Conservation (phyloP, 2,329 filamentous ascomycete genomes). For the Colletotrichum sp. region DNA sequence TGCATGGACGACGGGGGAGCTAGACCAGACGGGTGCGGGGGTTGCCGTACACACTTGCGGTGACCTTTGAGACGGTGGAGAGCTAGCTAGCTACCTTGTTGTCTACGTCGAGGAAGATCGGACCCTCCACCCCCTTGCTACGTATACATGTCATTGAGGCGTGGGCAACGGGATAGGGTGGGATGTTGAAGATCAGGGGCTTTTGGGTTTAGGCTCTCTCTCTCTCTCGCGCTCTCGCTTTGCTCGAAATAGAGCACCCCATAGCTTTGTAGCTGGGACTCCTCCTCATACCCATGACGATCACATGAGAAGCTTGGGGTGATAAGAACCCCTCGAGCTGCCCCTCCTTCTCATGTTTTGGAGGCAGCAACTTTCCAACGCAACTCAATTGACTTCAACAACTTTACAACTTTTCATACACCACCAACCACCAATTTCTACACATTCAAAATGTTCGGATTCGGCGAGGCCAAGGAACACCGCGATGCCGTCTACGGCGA, state of each 20-base stretch:
- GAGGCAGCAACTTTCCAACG: rapidly evolving
- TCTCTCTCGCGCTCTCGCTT: neutral
- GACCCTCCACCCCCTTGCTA: neutral
- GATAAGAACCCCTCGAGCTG: constrained; percentile 16
- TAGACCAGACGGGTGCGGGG: neutral
- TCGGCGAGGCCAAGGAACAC: constrained; percentile 22
- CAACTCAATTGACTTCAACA: neutral
- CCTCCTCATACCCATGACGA: neutral
- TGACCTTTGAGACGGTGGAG: neutral
- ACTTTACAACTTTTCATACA: no score
- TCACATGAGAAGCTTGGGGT: constrained; percentile 5
- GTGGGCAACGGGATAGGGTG: neutral
- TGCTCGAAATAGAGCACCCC: neutral
- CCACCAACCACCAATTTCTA: neutral
- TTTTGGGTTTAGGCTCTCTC: neutral
- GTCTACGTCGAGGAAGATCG: neutral
- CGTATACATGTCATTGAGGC: neutral
- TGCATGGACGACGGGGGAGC: neutral
- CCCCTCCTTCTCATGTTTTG: neutral
- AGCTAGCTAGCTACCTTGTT: neutral
- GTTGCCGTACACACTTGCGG: neutral
- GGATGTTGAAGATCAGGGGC: neutral
- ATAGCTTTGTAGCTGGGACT: neutral
- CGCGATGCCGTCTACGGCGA: constrained; percentile 27
- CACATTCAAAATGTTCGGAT: constrained; percentile 20